Base-by-base conservation (phyloP, 495 filamentous ascomycete genomes). In the Usnea hakonensis region DNA sequence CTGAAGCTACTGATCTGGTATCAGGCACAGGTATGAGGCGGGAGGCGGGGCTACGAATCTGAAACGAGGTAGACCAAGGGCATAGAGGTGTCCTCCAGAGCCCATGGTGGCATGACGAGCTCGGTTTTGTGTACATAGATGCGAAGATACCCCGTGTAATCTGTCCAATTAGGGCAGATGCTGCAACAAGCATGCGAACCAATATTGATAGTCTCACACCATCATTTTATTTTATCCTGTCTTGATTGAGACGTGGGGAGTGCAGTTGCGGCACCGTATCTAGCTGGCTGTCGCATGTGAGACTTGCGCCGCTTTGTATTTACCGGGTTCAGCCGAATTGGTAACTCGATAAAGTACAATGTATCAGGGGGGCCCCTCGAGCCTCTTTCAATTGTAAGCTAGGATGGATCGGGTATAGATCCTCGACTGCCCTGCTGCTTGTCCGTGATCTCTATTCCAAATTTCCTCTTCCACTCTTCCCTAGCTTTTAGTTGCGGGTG, bases 41-140 rank as follows among this genome's bases (percentile, higher is more conserved):
- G 38, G 58, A n/a, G 35, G 55, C 33, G 41, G 38, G 28, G 55
- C 37, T 41, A 17, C 36, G 23, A 13, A 43, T 16, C 5, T 50
- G 32, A 41, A 23, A 40, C 17, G 48, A 55, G 21, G 4, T 40
- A 30, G 13, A 17, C 26, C 44, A 28, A 28, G 9, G 21, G 44
- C 5, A 48, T 28, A 23, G 16, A 26, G 21, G 44, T 48, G 44
- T 8, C 44, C 13, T 14, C 13, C 44, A 48, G 44, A 28, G 23
- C 0, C 16, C 11, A 14, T 14, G 26, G 21, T 48, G 46, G 44
- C 36, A 26, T 50, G 54, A 40, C 44, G n/a, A 35, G 46, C 23
- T 55, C 23, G 46, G 30, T 17, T 41, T 54, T 55, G 17, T 37
- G 37, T 61, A 53, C 58, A 54, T 61, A 61, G 37, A 43, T 61